phyloP scores from a whole-genome alignment of 495 filamentous ascomycete genomes.

The Neurospora sp. region DNA sequence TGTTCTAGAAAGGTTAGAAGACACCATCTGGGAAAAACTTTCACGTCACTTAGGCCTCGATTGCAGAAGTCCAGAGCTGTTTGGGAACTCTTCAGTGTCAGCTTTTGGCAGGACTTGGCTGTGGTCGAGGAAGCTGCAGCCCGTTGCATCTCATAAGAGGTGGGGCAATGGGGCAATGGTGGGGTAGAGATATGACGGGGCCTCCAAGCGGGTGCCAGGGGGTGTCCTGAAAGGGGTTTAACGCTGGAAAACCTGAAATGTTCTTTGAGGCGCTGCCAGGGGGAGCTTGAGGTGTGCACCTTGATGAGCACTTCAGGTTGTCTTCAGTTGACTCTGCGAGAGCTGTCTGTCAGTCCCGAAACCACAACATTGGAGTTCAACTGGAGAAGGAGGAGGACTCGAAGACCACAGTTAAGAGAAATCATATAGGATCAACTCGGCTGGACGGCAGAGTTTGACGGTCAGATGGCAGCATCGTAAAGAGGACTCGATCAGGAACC shows the following conservation, averaged over 20 bases:
- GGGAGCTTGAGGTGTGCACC: neutral
- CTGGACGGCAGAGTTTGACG: neutral
- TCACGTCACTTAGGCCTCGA: constrained; percentile 1
- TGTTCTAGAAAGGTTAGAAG: neutral
- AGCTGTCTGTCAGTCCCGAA: neutral
- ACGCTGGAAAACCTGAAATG: neutral
- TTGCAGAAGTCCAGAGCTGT: neutral
- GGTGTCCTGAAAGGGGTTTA: neutral
- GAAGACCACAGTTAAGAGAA: neutral
- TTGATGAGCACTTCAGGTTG: neutral
- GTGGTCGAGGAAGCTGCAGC: neutral
- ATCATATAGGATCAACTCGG: neutral
- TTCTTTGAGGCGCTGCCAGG: neutral
- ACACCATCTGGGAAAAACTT: neutral
- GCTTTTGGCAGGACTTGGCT: neutral
- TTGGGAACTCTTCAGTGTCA: neutral
- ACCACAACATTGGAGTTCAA: neutral
- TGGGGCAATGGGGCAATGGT: constrained; percentile 3
- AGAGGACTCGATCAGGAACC: neutral
- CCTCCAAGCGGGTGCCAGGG: neutral
- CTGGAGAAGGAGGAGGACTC: neutral
- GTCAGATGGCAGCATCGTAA: neutral
- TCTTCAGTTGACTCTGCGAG: neutral
- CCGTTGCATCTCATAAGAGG: neutral
- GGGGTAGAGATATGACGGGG: constrained; percentile 1